phyloP scores from a whole-genome alignment of 495 filamentous ascomycete species.

The Annulohypoxylon maeteangense region DNA sequence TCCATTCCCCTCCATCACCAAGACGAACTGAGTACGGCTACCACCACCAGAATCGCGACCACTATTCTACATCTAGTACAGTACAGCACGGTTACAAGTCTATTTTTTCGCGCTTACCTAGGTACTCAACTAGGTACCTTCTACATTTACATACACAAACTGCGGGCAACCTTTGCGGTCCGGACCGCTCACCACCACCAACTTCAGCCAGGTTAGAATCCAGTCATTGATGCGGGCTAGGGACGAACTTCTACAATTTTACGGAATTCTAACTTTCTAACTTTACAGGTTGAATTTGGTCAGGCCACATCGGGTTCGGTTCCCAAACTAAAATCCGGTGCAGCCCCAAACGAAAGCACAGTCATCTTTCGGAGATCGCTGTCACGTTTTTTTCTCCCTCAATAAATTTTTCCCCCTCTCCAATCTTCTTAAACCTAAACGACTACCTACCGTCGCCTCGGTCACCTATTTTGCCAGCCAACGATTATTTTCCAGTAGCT shows the following conservation, averaged over 20 bases:
- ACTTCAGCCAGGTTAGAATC: neutral
- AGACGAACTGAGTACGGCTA: neutral
- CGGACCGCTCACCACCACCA: constrained; percentile 35
- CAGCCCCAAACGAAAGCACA: constrained; percentile 37
- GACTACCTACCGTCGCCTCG: neutral
- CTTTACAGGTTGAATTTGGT: constrained; percentile 28
- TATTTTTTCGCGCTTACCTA: constrained; percentile 4
- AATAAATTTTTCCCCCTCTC: constrained; percentile 32
- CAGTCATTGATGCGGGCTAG: constrained; percentile 30
- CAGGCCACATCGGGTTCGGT: constrained; percentile 43
- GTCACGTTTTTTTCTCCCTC: constrained; percentile 41
- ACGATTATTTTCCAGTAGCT: constrained; percentile 25
- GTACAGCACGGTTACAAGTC: constrained; percentile 8
- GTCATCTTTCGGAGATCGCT: constrained; percentile 44
- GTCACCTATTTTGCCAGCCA: constrained; percentile 14
- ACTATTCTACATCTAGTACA: neutral
- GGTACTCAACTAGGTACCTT: neutral
- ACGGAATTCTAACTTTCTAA: constrained; percentile 29
- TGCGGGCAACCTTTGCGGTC: constrained; percentile 33
- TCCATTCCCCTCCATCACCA: constrained; percentile 31
- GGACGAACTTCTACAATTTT: constrained; percentile 19
- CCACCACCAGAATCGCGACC: neutral
- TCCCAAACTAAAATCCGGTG: constrained; percentile 40
- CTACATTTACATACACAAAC: constrained; percentile 11
- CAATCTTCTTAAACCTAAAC: constrained; percentile 30